Percentiles rank a stretch among this genome's conserved stretches.
These are phyloP conservation scores for Orbilia blumenaviensis DNA, from an alignment of 2,329 filamentous ascomycete genomes.

Conservation along the genomic window DNA sequence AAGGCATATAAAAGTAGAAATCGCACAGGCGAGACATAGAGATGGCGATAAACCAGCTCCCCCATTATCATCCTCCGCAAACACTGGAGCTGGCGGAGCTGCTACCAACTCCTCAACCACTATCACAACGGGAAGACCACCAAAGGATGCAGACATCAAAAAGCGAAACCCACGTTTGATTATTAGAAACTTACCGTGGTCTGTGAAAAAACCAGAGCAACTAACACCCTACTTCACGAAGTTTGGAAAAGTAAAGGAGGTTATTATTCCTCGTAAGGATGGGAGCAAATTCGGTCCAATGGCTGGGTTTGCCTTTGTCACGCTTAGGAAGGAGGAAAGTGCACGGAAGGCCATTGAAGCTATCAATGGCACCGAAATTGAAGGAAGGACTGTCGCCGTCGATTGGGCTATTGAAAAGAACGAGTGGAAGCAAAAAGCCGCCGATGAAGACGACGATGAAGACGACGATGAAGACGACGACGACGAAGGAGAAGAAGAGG, in stretches of 20 bases:
- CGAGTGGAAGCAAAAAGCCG: conserved; percentile 76
- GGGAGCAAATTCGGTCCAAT: conserved; percentile 70
- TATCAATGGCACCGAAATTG: conserved; percentile 88
- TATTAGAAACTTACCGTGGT: conserved; percentile 95
- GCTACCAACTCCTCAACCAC: conserved; percentile 60
- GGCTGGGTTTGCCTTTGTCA: conserved; percentile 91
- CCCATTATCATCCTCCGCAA: conserved; percentile 21
- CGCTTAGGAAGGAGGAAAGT: conserved; percentile 86
- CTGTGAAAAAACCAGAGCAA: conserved; percentile 85
- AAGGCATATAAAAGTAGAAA: conserved; percentile 82
- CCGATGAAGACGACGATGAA: conserved; percentile 62
- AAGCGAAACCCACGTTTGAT: conserved; percentile 78
- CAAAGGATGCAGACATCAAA: conserved; percentile 68
- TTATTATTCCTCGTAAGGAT: conserved; percentile 81
- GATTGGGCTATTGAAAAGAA: conserved; percentile 97
- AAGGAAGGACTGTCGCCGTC: conserved; percentile 87
- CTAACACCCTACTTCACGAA: conserved; percentile 80
- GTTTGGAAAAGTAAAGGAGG: conserved; percentile 90
- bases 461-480: conserved; percentile 70
- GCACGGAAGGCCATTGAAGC: conserved; percentile 85
- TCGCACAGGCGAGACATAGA: conserved; percentile 85
- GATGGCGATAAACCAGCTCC: conserved; percentile 60
- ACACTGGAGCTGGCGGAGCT: conserved; percentile 59
- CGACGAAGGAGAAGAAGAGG: conserved; percentile 65
- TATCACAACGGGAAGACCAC: conserved; percentile 16